A percentile compares a stretch with the other conserved stretches of the same genome.
Conservation (phyloP, 495 filamentous ascomycete genomes). For the Thermothielavioides terrestris region DNA sequence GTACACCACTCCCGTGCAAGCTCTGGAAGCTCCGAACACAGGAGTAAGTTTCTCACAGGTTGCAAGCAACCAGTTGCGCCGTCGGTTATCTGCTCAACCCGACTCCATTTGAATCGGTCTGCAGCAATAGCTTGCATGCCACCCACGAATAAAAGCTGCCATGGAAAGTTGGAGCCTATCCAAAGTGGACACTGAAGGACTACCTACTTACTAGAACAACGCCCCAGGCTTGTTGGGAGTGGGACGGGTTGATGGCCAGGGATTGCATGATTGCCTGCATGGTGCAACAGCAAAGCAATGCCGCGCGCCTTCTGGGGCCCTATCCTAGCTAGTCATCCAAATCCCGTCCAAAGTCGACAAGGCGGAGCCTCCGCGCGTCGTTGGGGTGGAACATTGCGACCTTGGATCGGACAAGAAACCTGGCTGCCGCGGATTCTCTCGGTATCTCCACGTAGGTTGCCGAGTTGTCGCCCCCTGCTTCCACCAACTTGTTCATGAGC, state of each 20-base stretch:
- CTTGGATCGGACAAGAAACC: constrained; percentile 76
- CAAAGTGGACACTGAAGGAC: too few relatives aligned
- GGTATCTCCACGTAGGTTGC: constrained; percentile 58
- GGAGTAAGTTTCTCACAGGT: too few relatives aligned
- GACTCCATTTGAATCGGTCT: too few relatives aligned
- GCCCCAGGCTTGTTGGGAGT: too few relatives aligned
- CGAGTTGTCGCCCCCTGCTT: constrained; percentile 46
- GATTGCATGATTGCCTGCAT: constrained; percentile 10
- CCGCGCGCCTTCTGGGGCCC: not conserved
- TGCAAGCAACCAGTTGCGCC: too few relatives aligned
- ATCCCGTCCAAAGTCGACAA: constrained; percentile 79
- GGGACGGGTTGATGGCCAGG: constrained; percentile 6
- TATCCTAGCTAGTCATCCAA: constrained; percentile 59
- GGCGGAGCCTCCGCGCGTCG: constrained; percentile 63
- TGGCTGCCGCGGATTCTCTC: constrained; percentile 70
- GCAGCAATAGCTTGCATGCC: too few relatives aligned
- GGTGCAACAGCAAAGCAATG: constrained; percentile 1
- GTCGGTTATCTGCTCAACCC: too few relatives aligned
- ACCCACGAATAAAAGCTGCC: too few relatives aligned
- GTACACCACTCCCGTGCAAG: too few relatives aligned
- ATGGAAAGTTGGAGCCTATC: too few relatives aligned
- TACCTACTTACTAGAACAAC: too few relatives aligned
- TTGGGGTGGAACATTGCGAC: constrained; percentile 81
- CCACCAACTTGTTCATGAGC: constrained; percentile 52
- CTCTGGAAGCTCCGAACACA: too few relatives aligned